A percentile compares a stretch with the other conserved stretches of the same genome.
These are phyloP conservation scores for Colletotrichum lupini DNA, from an alignment of 2,329 filamentous ascomycete species.

Conservation along the genomic window DNA sequence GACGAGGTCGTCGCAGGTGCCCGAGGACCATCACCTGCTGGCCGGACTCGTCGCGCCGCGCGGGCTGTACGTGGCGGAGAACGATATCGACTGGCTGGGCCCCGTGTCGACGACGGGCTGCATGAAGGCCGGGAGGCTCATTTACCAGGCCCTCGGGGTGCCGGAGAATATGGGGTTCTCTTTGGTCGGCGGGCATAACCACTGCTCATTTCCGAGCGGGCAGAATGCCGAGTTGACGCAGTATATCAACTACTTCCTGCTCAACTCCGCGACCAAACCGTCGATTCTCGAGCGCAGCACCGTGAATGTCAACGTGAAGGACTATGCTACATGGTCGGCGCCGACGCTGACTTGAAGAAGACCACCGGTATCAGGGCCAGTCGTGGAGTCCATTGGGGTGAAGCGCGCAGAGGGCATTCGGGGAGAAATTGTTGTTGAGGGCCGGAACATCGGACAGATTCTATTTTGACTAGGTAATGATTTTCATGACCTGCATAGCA, in stretches of 20 bases:
- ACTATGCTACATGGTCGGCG: constrained; percentile 19
- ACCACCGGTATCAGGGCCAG: background rate
- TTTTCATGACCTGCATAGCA: background rate
- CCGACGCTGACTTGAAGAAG: constrained; percentile 8
- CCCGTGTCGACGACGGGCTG: constrained; percentile 66
- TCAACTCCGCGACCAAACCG: constrained; percentile 21
- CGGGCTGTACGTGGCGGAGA: constrained; percentile 66
- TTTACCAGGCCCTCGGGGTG: constrained; percentile 65
- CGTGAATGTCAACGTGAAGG: constrained; percentile 18
- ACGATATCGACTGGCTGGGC: constrained; percentile 69
- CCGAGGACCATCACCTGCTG: constrained; percentile 69
- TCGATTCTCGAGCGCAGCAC: constrained; percentile 16
- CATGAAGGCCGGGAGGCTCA: constrained; percentile 64
- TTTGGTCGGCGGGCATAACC: constrained; percentile 63
- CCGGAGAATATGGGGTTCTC: constrained; percentile 68
- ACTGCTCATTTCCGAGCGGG: constrained; percentile 65
- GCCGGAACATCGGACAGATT: background rate
- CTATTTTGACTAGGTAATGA: background rate
- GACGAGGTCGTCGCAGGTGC: constrained; percentile 56
- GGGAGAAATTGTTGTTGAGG: background rate
- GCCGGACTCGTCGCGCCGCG: constrained; percentile 67
- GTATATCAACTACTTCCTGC: constrained; percentile 66
- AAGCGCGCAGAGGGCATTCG: background rate
- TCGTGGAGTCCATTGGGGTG: background rate
- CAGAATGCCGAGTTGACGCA: constrained; percentile 63